Base-by-base conservation (phyloP, 2,329 filamentous ascomycete genomes). In the Xylaria sp. region DNA sequence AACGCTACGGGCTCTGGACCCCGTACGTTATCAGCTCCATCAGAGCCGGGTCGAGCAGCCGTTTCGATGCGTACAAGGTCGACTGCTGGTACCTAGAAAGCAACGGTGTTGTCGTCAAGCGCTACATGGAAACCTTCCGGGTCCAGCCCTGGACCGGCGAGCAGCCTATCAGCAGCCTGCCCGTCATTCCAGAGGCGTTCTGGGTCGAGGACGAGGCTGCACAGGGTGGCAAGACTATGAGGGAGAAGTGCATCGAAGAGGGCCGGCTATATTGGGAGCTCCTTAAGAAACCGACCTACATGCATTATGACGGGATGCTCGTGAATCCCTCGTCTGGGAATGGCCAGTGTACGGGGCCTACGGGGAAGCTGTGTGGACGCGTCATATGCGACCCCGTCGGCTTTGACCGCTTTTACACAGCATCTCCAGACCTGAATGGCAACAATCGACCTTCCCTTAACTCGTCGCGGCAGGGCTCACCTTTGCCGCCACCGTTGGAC, bases 191-290 rank as follows among this genome's bases (percentile, higher is more conserved):
- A 1, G 81, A 77, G 11, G 68, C 73, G 0, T 84, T 81, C 72
- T 82, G 82, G 75, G 75, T 73, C 1, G 80, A 81, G 9, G 74
- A 80, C 39, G 65, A 79, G 1, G 72, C 72, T 4, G 72, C 70
- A 11, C 69, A 73, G 66, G 72, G 67, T 0, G 77, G 73, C 5
- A 55, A 70, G 20, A 71, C 76, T 4, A 79, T 81, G 73, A 73
- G 74, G 6, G 73, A 79, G 67, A 79, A 77, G 72, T 79, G 79
- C 57, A 76, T 83, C 60, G 72, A 72, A 36, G 75, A 83, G 25
- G 83, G 83, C 13, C 81, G 77, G 72, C 61, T 78, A 25, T 83
- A 80, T 74, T 85, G 83, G 83, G 80, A 83, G 17, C 78, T 85
- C 7, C 74, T 81, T 17, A 80, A 84, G 69, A 76, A 77, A 6